Evolutionary conservation across 495 filamentous ascomycete genomes (phyloP), one percentile per base, ranked within the genome.

Genomic region (Annulohypoxylon nitens): DNA sequence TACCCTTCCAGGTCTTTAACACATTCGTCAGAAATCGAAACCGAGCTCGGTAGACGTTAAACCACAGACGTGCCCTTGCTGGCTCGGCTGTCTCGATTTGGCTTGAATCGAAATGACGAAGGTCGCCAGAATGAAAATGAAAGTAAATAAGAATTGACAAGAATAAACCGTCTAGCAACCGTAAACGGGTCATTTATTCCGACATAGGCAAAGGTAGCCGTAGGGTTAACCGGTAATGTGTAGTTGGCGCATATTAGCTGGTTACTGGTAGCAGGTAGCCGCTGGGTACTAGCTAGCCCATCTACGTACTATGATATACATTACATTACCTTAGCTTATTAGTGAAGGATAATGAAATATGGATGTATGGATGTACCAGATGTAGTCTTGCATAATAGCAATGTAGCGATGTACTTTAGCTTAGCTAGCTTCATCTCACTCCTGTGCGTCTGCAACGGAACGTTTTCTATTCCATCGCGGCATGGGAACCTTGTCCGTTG

Each of bases 391-490:
- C 74, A 71, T 68, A 74, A 70, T 43, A 64, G 25, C 30, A 16
- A 18, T 34, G 16, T 59, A 33, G 55, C 11, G 18, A 16, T 60
- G 48, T 26, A 16, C 62, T 61, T 30, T 30, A 30, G 30, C 39
- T 39, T 43, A 69, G 62, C 54, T 54, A 54, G 50, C 50, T 54
- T 72, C 67, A 75, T 68, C 68, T 67, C 71, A 70, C 67, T 75
- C 63, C 62, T n/a, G 57, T 74, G 66, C 67, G 67, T 67, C 71
- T 74, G 71, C 71, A 70, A 70, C 71, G 71, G 69, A 72, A 69
- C 73, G 64, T 41, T 72, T 70, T 75, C 69, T 75, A 65, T 71
- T 69, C 69, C 47, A 75, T 75, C 53, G 73, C 73, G 69, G 69
- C 73, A 72, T 75, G 64, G 69, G 48, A 72, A 39, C 73, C 73